Base-by-base conservation (phyloP, 257 asterid genomes). In the Jaltomata sinuosa region DNA sequence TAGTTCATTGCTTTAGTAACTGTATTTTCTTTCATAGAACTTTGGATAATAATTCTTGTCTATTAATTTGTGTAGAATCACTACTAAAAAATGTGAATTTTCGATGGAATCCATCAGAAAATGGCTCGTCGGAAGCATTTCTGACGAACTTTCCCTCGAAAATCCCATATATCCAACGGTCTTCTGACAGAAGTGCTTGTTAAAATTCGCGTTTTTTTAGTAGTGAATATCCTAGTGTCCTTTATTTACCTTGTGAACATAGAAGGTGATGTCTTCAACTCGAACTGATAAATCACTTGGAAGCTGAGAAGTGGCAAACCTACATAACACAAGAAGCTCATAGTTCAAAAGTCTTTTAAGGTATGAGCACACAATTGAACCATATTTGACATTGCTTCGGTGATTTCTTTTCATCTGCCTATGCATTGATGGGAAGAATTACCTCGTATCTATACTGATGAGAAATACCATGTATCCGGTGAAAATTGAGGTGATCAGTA, bases 271-370 rank as follows among this genome's bases (percentile, higher is more conserved):
- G 8, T 90, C 97, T 83, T 92, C 91, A 84, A 95, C 97, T 85
- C 88, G 93, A 86, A 95, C 91, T 14, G 96, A 83, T 86, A 93
- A 87, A 89, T 95, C 98, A 10, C 97, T 89, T 65, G 98, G 97
- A 85, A 91, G 85, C 22, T 88, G 94, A 88, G 95, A 91, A 88
- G 86, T 83, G 45, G 91, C 95, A 83, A 84, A 87, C 98, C 98
- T 94, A 94, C 90, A 77, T 77, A 49, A 27, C 57, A 77, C 12
- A 76, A 4, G 3, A 1, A 74, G 53, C 15, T 74, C 81, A 45
- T 69, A 84, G 42, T 25, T 42, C 4, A 69, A 83, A 84, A 78
- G 50, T 65, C 29, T 12, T 42, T 54, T 50, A 49, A 67, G 18
- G 40, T 16, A 21, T 72, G 31, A 82, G 71, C 15, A 25, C 59